phyloP scores from a whole-genome alignment of 768 basidiomycete species.

The Mycena filopes region DNA sequence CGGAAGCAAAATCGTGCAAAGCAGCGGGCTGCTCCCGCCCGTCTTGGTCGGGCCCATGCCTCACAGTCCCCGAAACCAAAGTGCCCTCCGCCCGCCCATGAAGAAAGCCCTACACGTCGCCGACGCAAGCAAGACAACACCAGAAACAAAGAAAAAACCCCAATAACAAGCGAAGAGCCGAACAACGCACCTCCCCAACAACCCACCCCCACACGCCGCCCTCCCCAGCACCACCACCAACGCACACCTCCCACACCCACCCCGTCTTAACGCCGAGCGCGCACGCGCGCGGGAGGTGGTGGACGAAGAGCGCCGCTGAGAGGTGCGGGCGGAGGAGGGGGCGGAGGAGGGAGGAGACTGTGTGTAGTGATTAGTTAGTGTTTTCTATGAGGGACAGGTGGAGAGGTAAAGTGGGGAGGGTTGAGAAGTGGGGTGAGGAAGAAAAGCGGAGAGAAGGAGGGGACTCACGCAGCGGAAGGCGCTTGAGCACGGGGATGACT shows the following conservation, averaged over 20 bases:
- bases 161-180: not conserved
- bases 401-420: too few species aligned
- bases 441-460: constrained; percentile 70
- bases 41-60: too few species aligned
- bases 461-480: constrained; percentile 61
- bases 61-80: too few species aligned
- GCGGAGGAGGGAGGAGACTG: constrained; percentile 61
- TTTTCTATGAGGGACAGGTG: constrained; percentile 37
- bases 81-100: too few species aligned
- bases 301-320: constrained; percentile 45
- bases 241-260: constrained; percentile 70
- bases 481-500: constrained; percentile 63
- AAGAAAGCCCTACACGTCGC: too few species aligned
- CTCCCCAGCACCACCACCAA: too few species aligned
- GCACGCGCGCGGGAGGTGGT: constrained; percentile 60
- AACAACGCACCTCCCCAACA: constrained; percentile 61
- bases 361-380: not conserved
- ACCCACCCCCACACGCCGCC: constrained; percentile 69
- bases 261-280: constrained; percentile 62
- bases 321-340: constrained; percentile 9
- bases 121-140: too few species aligned
- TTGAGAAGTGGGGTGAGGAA: constrained; percentile 56
- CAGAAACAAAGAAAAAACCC: too few species aligned
- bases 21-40: too few species aligned
- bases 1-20: too few species aligned